Base-by-base conservation (phyloP, 208 protist species). In the Lotmaria passim region DNA sequence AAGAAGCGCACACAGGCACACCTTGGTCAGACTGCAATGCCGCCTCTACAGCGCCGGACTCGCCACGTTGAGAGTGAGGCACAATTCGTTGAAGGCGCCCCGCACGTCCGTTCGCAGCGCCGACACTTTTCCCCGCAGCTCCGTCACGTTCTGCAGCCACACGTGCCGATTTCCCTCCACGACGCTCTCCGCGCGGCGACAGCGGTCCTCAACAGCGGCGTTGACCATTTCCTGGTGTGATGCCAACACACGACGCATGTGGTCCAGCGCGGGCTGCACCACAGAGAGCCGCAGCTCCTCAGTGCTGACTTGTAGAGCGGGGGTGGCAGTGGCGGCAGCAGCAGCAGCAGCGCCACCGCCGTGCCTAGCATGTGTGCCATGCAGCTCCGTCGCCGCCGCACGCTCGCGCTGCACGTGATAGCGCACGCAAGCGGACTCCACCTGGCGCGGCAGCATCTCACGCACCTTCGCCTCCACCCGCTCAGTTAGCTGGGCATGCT, bases 161-260 rank as follows among this genome's bases (percentile, higher is more conserved):
- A 69, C 55, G 36, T 89, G 81, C 7, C 70, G 62, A 21, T 57
- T 47, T 26, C 73, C 72, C 23, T 67, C 63, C 41, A 83, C 70
- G 11, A 53, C 58, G 19, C 67, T 56, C 74, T 89, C 82, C 31
- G 82, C 77, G 43, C 76, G 70, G 14, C 53, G 68, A 58, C 86
- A 92, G n/a, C 90, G 83, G 61, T 78, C 77, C 65, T 95, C 83
- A 50, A 93, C 86, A 2, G 79, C 39, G 12, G 83, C 75, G 34
- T 86, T 65, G 52, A 95, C 57, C 79, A 95, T 79, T 31, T 84
- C 78, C 56, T 95, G 86, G 53, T 95, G 87, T 8, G 85, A 68
- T 14, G 68, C 79, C 38, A 95, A 79, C 28, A 95, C 69, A 7
- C 87, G 87, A 6, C 79, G 83, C 57, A 95, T 76, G 60, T 95